Conservation (phyloP, 805 yeast genomes). For the Suhomyces faveliae region DNA sequence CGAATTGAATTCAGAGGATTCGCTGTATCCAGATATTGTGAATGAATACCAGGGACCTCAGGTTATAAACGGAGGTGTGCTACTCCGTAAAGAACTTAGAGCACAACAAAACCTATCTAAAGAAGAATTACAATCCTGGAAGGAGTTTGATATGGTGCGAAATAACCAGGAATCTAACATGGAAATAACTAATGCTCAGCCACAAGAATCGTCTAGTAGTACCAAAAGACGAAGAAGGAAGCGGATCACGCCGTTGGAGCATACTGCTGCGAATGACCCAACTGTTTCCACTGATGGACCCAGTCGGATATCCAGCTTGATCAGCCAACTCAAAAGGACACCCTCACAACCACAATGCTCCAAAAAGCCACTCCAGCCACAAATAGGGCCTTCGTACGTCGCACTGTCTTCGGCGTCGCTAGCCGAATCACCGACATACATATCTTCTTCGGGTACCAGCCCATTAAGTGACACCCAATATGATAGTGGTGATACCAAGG, state of each 20-base stretch:
- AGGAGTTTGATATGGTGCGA: constrained; percentile 31
- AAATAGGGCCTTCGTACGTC: not conserved
- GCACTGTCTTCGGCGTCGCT: not conserved
- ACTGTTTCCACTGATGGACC: not conserved
- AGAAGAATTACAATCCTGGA: constrained; percentile 41
- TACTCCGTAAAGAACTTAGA: constrained; percentile 33
- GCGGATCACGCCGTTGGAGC: constrained; percentile 11
- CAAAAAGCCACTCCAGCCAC: not conserved
- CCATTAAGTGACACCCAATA: constrained; percentile 9
- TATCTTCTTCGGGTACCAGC: constrained; percentile 10
- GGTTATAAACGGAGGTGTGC: constrained; percentile 39
- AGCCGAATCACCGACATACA: constrained; percentile 7
- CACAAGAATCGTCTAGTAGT: not conserved
- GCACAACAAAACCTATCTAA: constrained; percentile 26
- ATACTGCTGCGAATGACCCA: not conserved
- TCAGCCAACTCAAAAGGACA: constrained; percentile 11
- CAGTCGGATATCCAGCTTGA: constrained; percentile 12
- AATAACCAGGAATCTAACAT: constrained; percentile 8
- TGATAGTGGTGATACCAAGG: constrained; percentile 9
- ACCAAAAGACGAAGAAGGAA: constrained; percentile 17
- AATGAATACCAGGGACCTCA: not conserved
- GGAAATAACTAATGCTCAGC: not conserved
- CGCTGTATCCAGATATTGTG: not conserved
- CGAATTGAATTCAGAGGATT: constrained; percentile 1
- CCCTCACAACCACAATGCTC: not conserved